These are phyloP conservation scores for Ganoderma multipileum DNA, from an alignment of 1,284 basidiomycete genomes.

Conservation along the genomic window DNA sequence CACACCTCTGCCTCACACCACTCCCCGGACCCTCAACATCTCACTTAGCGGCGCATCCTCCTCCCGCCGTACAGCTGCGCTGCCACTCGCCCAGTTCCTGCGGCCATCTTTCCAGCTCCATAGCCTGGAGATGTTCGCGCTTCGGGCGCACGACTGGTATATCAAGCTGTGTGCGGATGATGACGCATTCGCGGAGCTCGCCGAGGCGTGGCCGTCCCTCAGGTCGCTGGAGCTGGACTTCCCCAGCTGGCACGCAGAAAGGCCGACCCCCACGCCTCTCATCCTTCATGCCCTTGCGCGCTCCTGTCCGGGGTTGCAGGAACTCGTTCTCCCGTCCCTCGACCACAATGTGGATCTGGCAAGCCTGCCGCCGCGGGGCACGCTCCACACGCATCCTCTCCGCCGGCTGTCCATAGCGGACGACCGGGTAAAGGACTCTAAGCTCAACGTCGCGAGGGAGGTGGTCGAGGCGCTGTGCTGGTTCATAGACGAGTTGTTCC, in stretches of 20 bases:
- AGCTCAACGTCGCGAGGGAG: not conserved
- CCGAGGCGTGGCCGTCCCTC: not conserved
- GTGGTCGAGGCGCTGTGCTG: not conserved
- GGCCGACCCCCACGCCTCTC: not conserved
- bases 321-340: not conserved
- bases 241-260: not conserved
- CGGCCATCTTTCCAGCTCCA: not conserved
- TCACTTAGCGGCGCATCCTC: not conserved
- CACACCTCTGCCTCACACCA: not conserved
- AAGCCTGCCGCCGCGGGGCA: not conserved
- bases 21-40: not conserved
- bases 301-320: not conserved
- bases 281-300: not conserved
- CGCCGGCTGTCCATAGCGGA: not conserved
- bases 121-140: not conserved
- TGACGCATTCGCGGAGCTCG: not conserved
- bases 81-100: not conserved
- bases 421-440: not conserved
- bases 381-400: not conserved
- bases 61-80: not conserved
- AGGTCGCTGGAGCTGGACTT: not conserved
- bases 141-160: not conserved
- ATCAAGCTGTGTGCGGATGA: not conserved
- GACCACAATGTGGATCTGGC: not conserved
- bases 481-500: not conserved